These are phyloP conservation scores for Oryza meridionalis DNA, from an alignment of 176 grass and related monocot species.

Conservation along the genomic window DNA sequence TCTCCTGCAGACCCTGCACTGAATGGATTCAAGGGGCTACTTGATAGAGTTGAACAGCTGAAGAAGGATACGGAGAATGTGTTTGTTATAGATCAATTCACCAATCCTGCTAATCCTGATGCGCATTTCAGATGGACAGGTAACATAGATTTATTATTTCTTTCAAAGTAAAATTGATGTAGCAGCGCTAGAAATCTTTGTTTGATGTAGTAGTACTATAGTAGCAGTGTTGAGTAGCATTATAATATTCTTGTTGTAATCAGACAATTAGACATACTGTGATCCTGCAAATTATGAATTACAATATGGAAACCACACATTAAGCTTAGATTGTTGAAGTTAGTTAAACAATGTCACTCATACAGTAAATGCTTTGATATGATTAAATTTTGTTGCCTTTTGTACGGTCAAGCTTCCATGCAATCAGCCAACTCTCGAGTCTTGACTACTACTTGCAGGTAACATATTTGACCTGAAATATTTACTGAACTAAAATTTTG, in stretches of 20 bases:
- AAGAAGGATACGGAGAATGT: conserved; percentile 62
- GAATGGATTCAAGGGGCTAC: conserved; percentile 59
- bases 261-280: no score
- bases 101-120: conserved; percentile 74
- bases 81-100: conserved; percentile 74
- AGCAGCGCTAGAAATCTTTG: no score
- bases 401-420: no score
- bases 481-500: neutral
- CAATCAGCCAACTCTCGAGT: neutral
- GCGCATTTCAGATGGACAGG: conserved; percentile 82
- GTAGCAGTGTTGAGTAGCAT: no score
- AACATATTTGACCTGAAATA: neutral
- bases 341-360: no score
- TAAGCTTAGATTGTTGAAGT: no score
- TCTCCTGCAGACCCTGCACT: conserved; percentile 66
- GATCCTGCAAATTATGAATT: no score
- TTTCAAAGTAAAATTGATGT: conserved; percentile 10
- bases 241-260: no score
- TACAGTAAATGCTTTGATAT: no score
- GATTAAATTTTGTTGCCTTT: no score
- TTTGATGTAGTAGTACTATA: neutral
- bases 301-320: no score
- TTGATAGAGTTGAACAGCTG: conserved; percentile 65
- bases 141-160: conserved; percentile 32
- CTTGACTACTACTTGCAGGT: neutral